These are phyloP conservation scores for Suillus alpinus DNA, from an alignment of 768 basidiomycete species.

Conservation along the genomic window DNA sequence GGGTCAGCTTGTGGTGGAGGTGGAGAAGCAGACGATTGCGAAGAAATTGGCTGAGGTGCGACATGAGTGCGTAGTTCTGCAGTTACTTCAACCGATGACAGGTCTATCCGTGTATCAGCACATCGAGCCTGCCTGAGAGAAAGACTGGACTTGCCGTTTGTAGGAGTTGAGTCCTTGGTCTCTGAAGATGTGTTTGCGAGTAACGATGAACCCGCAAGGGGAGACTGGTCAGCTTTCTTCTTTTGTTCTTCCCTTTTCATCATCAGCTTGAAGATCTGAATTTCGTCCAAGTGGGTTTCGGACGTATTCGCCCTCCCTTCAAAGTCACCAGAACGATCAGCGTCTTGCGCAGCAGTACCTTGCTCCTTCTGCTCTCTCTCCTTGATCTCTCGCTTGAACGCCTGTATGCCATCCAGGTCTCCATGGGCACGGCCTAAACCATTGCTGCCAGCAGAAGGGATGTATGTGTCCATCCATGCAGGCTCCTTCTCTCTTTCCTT, in stretches of 20 bases:
- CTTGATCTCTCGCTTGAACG: slow-evolving; percentile 83
- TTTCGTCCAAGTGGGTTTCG: slow-evolving; percentile 65
- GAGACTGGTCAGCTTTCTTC: slow-evolving; percentile 31
- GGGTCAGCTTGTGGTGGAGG: slow-evolving; percentile 15
- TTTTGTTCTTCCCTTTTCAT: slow-evolving; percentile 76
- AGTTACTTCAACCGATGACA: neutral
- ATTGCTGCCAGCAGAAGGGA: slow-evolving; percentile 53
- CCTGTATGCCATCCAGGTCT: slow-evolving; percentile 80
- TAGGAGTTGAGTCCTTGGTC: neutral
- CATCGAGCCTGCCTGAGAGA: neutral
- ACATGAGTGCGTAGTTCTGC: neutral
- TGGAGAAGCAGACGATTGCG: slow-evolving; percentile 13
- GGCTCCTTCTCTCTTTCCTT: slow-evolving; percentile 77
- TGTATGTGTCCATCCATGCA: slow-evolving; percentile 90
- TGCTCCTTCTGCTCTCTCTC: slow-evolving; percentile 62
- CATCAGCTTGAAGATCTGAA: slow-evolving; percentile 77
- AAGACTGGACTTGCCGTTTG: slow-evolving; percentile 13
- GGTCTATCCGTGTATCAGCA: neutral
- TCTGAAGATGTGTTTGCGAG: neutral
- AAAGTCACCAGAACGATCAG: slow-evolving; percentile 7
- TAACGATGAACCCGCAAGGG: slow-evolving; percentile 1
- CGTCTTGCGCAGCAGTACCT: slow-evolving; percentile 14
- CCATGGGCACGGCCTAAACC: slow-evolving; percentile 62
- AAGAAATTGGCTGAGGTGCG: neutral
- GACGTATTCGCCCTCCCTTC: slow-evolving; percentile 22